These are phyloP conservation scores for Tremella fuciformis DNA, from an alignment of 768 basidiomycete species.

Conservation along the genomic window DNA sequence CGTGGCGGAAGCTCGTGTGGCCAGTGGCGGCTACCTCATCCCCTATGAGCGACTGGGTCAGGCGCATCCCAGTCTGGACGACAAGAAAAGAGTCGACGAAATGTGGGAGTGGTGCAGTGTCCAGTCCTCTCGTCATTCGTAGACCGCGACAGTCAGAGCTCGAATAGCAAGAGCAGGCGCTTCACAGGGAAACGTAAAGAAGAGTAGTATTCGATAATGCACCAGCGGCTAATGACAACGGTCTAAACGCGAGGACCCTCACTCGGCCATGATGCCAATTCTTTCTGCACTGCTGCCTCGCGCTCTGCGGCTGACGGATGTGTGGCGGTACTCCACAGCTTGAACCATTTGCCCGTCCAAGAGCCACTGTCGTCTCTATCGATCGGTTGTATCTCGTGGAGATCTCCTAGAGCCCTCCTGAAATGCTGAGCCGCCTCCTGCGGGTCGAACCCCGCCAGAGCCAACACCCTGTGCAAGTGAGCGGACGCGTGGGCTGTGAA, in stretches of 20 bases:
- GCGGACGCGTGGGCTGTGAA: too few species aligned
- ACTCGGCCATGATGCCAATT: conserved; percentile 65
- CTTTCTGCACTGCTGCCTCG: conserved; percentile 61
- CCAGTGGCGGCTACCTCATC: conserved; percentile 40
- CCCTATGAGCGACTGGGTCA: conserved; percentile 35
- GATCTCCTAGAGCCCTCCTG: conserved; percentile 56
- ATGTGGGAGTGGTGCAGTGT: conserved; percentile 44
- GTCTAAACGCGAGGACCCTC: not conserved
- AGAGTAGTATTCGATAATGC: not conserved
- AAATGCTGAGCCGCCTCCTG: conserved; percentile 77
- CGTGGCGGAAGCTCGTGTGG: conserved; percentile 17
- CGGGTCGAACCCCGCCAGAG: conserved; percentile 87
- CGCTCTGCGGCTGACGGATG: conserved; percentile 72
- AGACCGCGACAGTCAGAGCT: not conserved
- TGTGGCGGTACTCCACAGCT: conserved; percentile 56
- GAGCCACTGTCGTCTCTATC: conserved; percentile 45
- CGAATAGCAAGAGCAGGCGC: not conserved
- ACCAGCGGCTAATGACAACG: not conserved
- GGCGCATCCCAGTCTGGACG: conserved; percentile 32
- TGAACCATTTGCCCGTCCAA: conserved; percentile 37
- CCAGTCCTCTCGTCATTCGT: conserved; percentile 23
- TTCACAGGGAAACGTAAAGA: not conserved
- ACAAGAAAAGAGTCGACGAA: conserved; percentile 16
- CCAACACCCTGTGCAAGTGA: conserved; percentile 65
- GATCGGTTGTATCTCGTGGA: conserved; percentile 35